Conservation (phyloP, 129 eudicot species). For the Oenanthe sinensis region DNA sequence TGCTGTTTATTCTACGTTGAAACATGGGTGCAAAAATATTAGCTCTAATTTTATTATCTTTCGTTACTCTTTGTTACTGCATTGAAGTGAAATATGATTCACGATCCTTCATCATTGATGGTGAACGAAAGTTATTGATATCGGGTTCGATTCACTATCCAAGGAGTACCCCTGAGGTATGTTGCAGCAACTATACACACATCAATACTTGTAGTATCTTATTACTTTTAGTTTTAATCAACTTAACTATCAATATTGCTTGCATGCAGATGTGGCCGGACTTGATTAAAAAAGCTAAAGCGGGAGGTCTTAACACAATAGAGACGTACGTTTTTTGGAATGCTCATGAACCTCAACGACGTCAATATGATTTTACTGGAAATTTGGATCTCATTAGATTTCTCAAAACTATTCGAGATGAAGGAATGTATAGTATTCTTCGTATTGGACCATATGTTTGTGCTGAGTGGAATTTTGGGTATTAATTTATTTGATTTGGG, state of each 20-base stretch:
- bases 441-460: conserved; percentile 22
- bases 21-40: background rate
- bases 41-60: background rate
- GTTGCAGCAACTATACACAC: too few species aligned
- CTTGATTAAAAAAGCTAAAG: background rate
- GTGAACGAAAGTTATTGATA: background rate
- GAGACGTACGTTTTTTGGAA: conserved; percentile 10
- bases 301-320: background rate
- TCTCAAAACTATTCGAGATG: conserved; percentile 11
- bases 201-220: background rate
- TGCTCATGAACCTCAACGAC: background rate
- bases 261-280: conserved; percentile 2
- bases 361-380: conserved; percentile 20
- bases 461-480: conserved; percentile 28
- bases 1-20: too few species aligned
- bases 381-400: conserved; percentile 21
- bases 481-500: background rate
- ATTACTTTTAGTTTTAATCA: too few species aligned
- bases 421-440: conserved; percentile 16
- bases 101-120: background rate
- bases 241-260: background rate
- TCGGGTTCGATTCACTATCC: background rate
- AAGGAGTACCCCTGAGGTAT: background rate
- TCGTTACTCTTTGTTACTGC: background rate
- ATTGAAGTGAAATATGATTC: background rate